Conservation (phyloP, 2,329 filamentous ascomycete species). For the Aspergillus sp. region DNA sequence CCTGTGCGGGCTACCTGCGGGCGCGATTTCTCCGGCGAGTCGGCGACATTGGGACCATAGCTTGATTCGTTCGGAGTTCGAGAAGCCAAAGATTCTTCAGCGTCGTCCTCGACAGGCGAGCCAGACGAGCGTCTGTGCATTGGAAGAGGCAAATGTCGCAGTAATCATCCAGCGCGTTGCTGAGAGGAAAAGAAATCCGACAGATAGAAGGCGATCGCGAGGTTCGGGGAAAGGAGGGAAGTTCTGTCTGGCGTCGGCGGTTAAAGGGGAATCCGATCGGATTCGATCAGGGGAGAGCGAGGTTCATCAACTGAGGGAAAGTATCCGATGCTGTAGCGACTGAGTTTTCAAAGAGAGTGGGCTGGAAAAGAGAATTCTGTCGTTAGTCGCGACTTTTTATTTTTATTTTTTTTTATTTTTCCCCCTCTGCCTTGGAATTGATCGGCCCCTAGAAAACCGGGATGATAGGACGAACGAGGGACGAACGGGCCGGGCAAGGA, state of each 20-base stretch:
- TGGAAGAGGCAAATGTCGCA: conserved; percentile 36
- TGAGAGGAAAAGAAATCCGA: background rate
- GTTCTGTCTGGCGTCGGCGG: conserved; percentile 6
- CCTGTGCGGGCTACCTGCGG: conserved; percentile 38
- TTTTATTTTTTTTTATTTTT: conserved; percentile 2
- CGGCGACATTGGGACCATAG: conserved; percentile 32
- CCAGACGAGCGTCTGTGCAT: conserved; percentile 49
- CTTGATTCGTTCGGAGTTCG: conserved; percentile 32
- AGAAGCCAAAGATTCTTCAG: conserved; percentile 36
- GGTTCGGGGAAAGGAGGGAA: background rate
- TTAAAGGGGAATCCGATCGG: conserved; percentile 4
- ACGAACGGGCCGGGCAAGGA: conserved; percentile 9
- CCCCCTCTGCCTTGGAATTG: conserved; percentile 4
- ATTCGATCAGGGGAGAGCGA: conserved; percentile 12
- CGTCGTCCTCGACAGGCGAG: conserved; percentile 43
- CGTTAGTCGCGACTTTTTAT: conserved; percentile 5
- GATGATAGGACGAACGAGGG: conserved; percentile 15
- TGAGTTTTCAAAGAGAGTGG: background rate
- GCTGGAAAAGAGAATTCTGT: background rate
- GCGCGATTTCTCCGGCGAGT: conserved; percentile 31
- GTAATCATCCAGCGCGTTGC: conserved; percentile 37
- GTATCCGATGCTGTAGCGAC: background rate
- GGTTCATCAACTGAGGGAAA: conserved; percentile 7
- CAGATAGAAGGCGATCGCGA: conserved; percentile 13
- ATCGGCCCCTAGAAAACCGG: conserved; percentile 9